Conservation (phyloP, 169 alveolate genomes). For the Fabrea salina region DNA sequence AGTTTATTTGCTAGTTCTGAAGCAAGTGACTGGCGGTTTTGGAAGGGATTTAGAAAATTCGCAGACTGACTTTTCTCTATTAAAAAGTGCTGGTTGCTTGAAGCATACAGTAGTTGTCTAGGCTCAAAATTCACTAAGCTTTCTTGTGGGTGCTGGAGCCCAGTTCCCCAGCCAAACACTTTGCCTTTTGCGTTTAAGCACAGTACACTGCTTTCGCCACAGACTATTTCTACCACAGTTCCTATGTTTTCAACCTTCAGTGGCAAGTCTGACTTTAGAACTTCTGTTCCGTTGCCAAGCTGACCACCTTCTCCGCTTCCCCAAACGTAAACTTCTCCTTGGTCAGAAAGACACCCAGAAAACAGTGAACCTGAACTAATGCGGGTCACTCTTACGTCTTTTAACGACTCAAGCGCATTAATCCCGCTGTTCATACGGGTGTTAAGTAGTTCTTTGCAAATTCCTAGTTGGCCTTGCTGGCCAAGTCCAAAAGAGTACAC, state of each 20-base stretch:
- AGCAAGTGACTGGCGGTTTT: no score
- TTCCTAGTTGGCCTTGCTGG: slow-evolving; percentile 71
- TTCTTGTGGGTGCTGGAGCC: no score
- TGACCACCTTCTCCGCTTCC: slow-evolving; percentile 37
- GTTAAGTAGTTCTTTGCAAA: not conserved
- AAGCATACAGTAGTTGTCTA: no score
- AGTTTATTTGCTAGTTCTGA: no score
- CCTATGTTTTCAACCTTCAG: not conserved
- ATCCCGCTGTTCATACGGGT: no score
- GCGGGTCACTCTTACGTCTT: no score
- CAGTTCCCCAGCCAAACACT: slow-evolving; percentile 33
- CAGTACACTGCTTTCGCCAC: slow-evolving; percentile 14
- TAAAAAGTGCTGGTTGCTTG: no score
- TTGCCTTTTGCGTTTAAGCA: not conserved
- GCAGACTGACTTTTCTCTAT: no score
- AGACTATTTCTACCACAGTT: not conserved
- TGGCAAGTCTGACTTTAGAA: not conserved
- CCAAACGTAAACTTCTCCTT: slow-evolving; percentile 22
- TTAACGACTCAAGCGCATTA: no score
- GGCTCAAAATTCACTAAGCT: no score
- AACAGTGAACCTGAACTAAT: slow-evolving; percentile 24
- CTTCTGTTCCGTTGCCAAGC: slow-evolving; percentile 11
- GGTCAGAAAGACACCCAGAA: slow-evolving; percentile 11
- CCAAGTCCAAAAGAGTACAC: slow-evolving; percentile 72
- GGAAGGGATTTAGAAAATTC: no score